Conservation (phyloP, 495 filamentous ascomycete species). For the Aspergillus indologenus region DNA sequence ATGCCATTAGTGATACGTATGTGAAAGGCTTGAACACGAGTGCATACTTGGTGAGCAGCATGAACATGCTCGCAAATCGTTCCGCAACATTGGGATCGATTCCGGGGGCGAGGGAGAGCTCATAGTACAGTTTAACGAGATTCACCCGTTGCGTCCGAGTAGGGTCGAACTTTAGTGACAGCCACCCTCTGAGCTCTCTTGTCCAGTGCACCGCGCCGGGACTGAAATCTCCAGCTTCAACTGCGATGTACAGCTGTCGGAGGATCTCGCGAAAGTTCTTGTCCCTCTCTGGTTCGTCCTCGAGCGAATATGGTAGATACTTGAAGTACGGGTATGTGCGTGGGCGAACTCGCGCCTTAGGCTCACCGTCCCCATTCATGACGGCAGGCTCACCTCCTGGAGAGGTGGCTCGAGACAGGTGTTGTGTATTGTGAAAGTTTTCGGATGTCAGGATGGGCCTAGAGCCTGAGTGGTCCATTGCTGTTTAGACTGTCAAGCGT, state of each 20-base stretch:
- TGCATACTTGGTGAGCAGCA: constrained; percentile 81
- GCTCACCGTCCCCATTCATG: constrained; percentile 50
- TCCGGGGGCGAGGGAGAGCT: constrained; percentile 86
- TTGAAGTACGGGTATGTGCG: constrained; percentile 90
- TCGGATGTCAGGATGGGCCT: constrained; percentile 45
- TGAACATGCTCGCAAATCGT: constrained; percentile 94
- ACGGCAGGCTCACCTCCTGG: constrained; percentile 60
- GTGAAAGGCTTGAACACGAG: not conserved
- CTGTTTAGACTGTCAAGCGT: constrained; percentile 20
- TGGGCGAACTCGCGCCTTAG: constrained; percentile 70
- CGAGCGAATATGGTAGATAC: constrained; percentile 81
- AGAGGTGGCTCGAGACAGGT: constrained; percentile 61
- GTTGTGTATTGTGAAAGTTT: constrained; percentile 47
- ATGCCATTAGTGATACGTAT: constrained; percentile 27
- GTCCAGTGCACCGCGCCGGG: constrained; percentile 97
- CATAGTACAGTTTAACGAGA: constrained; percentile 89
- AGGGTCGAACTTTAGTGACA: constrained; percentile 94
- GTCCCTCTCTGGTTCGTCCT: constrained; percentile 70
- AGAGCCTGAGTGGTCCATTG: constrained; percentile 39
- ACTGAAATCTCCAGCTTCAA: constrained; percentile 89
- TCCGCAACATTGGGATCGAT: constrained; percentile 79
- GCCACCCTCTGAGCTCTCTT: constrained; percentile 90
- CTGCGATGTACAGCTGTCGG: constrained; percentile 84
- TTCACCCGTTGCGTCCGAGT: constrained; percentile 75
- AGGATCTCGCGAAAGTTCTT: constrained; percentile 77